Base-by-base conservation (phyloP, 2,329 filamentous ascomycete species). In the Fusarium graminum region DNA sequence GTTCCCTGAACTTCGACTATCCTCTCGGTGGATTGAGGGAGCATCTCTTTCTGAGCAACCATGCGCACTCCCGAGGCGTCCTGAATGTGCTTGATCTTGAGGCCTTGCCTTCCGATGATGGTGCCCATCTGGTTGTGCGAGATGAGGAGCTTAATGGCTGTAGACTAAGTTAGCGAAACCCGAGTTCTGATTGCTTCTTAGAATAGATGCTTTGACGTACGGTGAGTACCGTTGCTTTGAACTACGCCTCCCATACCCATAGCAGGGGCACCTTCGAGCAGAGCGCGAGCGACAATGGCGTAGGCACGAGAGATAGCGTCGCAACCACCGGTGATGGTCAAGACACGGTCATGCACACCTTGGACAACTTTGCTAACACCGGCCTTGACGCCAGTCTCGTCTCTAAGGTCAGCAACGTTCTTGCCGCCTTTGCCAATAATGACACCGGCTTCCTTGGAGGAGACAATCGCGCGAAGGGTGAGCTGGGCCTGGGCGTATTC, bases 71-170 rank as follows among this genome's bases (percentile, higher is more conserved):
- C 94, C 7, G 95, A 98, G 29, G 89, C 90, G 78, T 99, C 95
- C 79, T 99, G 95, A 72, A 99, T 99, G 78, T 97, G 92, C 86
- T 99, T 99, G 85, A 99, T 99, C 85, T 98, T 99, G 71, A 97
- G 86, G 60, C 95, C 95, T 79, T 96, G 92, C 69, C 93, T 90
- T 74, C 95, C 95, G 76, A 99, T 99, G 82, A 99, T 97, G 74
- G 95, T 99, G 65, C 95, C 95, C 95, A 99, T 99, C 82, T 99
- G 95, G 80, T 98, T 98, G 84, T 99, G 94, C 32, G 95, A 99
- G 80, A 99, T 98, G 77, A 99, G 90, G 30, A 99, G 90, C 77
- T 97, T 97, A 79, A 99, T 92, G 63, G 95, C 95, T 99, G 71
- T 22, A 63, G 16, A 28, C 28, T 9, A 16, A 34, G 66, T 73